Percentiles rank a stretch among this genome's conserved stretches.
Conservation (phyloP, 495 filamentous ascomycete genomes). For the Podospora anserina region DNA sequence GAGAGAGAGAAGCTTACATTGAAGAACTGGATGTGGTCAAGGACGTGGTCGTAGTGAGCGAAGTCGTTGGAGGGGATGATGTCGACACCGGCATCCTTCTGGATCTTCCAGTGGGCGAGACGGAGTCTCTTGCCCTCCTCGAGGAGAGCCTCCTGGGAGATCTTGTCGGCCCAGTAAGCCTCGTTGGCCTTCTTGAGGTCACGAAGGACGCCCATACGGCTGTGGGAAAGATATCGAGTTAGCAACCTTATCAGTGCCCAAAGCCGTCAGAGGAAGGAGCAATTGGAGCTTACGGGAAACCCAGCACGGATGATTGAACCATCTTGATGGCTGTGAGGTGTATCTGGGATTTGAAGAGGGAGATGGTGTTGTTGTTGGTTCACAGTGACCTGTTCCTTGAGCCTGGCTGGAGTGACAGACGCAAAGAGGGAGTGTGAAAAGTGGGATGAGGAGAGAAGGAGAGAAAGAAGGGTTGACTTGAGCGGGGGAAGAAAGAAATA, state of each 20-base stretch:
- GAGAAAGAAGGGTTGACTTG: constrained; percentile 9
- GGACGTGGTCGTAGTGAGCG: constrained; percentile 96
- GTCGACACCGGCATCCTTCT: constrained; percentile 95
- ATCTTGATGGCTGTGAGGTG: constrained; percentile 50
- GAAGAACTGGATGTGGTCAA: constrained; percentile 98
- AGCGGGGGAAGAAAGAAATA: not conserved
- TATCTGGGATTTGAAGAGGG: constrained; percentile 18
- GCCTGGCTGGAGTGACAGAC: constrained; percentile 19
- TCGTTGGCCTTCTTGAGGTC: constrained; percentile 99
- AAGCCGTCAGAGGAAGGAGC: not conserved
- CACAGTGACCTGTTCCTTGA: constrained; percentile 14
- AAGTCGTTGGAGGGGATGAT: constrained; percentile 99
- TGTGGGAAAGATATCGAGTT: constrained; percentile 12
- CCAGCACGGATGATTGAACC: constrained; percentile 63
- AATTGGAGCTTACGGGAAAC: constrained; percentile 34
- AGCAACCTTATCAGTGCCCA: constrained; percentile 64
- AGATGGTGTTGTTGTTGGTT: constrained; percentile 8
- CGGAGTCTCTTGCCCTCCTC: constrained; percentile 94
- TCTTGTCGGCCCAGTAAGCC: constrained; percentile 93
- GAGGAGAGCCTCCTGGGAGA: constrained; percentile 81
- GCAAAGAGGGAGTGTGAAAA: constrained; percentile 17
- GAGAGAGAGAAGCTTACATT: constrained; percentile 58
- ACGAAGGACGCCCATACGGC: constrained; percentile 92
- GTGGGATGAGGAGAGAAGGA: constrained; percentile 12
- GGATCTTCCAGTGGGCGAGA: constrained; percentile 97